phyloP scores from a whole-genome alignment of 2,329 filamentous ascomycete genomes.

The Dothideomycetidae sp. region DNA sequence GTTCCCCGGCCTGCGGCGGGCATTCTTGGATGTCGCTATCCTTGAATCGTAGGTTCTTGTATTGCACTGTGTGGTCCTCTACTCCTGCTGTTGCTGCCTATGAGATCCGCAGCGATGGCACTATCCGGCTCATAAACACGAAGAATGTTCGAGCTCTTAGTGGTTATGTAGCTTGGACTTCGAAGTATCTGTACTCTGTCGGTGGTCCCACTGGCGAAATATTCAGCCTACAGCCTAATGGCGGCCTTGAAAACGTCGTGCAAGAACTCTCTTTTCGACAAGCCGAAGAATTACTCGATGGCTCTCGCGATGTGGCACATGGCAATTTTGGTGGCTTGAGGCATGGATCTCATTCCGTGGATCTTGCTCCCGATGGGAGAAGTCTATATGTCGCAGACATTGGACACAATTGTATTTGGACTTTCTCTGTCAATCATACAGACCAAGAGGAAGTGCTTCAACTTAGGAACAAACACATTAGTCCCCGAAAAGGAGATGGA shows the following conservation, averaged over 20 bases:
- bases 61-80: slow-evolving; percentile 24
- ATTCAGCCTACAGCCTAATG: slow-evolving; percentile 18
- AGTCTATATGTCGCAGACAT: slow-evolving; percentile 23
- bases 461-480: background rate
- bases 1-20: slow-evolving; percentile 20
- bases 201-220: slow-evolving; percentile 23
- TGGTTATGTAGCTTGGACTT: slow-evolving; percentile 17
- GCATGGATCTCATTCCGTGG: slow-evolving; percentile 22
- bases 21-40: slow-evolving; percentile 25
- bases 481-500: slow-evolving; percentile 18
- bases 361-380: slow-evolving; percentile 20
- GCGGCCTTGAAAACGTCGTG: slow-evolving; percentile 19
- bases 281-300: slow-evolving; percentile 14
- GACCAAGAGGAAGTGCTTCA: background rate
- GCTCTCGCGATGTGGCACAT: slow-evolving; percentile 20
- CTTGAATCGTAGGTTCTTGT: slow-evolving; percentile 17
- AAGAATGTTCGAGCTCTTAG: slow-evolving; percentile 19
- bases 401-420: slow-evolving; percentile 24
- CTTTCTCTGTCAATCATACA: slow-evolving; percentile 16
- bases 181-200: slow-evolving; percentile 20
- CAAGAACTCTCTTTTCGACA: slow-evolving; percentile 22
- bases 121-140: slow-evolving; percentile 21
- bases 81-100: slow-evolving; percentile 22
- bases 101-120: slow-evolving; percentile 15
- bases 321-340: slow-evolving; percentile 23